phyloP scores from a whole-genome alignment of 768 basidiomycete genomes.

The Russula abietina region DNA sequence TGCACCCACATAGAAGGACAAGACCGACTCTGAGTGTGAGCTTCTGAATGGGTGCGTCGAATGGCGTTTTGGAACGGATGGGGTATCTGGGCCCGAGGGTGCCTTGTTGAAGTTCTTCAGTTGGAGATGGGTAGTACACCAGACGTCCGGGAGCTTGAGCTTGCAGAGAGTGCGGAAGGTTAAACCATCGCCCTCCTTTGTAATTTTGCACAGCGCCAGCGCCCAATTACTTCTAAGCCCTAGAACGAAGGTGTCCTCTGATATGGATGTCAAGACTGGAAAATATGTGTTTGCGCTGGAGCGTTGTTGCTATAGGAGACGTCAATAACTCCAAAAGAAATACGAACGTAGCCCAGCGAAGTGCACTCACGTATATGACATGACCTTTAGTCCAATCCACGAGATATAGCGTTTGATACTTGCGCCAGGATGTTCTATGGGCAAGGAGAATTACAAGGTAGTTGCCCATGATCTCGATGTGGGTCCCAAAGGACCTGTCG shows the following conservation, averaged over 20 bases:
- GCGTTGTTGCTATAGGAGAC: constrained; percentile 2
- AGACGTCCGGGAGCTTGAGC: constrained; percentile 10
- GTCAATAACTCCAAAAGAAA: not conserved
- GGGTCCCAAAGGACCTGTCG: not conserved
- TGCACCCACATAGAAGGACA: constrained; percentile 2
- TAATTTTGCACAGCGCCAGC: constrained; percentile 10
- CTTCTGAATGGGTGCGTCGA: constrained; percentile 13
- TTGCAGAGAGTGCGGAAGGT: constrained; percentile 8
- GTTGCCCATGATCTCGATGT: constrained; percentile 4
- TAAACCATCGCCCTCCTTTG: not conserved
- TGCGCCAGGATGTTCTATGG: not conserved
- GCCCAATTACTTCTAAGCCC: constrained; percentile 15
- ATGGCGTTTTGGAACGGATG: not conserved
- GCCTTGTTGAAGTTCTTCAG: not conserved
- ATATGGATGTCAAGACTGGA: constrained; percentile 12
- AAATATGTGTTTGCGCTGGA: constrained; percentile 1
- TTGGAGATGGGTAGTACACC: not conserved
- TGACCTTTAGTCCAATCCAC: constrained; percentile 10
- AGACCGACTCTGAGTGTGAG: constrained; percentile 8
- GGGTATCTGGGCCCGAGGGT: not conserved
- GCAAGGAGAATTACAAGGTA: constrained; percentile 15
- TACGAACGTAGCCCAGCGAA: too few relatives aligned
- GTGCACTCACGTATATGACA: constrained; percentile 5
- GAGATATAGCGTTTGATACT: constrained; percentile 9
- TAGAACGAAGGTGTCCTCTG: constrained; percentile 3